Percentiles rank a stretch among this genome's conserved stretches.
phyloP scores from a whole-genome alignment of 1,284 basidiomycete species.

The Earliella scabrosa region DNA sequence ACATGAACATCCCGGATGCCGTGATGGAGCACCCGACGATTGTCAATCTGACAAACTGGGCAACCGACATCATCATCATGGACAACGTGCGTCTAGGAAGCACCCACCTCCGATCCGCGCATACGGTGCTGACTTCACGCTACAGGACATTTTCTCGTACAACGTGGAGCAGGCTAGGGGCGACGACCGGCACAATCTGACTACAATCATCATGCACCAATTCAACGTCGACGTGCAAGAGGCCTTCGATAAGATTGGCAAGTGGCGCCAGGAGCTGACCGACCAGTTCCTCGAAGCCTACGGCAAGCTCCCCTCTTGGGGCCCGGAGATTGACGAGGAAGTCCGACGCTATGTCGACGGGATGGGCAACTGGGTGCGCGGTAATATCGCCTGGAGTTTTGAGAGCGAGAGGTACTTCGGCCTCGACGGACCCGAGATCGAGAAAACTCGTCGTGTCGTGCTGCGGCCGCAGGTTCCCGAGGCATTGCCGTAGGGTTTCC shows the following conservation, averaged over 20 bases:
- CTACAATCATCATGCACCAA: slow-evolving; percentile 7
- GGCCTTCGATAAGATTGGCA: slow-evolving; percentile 3
- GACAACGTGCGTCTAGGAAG: slow-evolving; percentile 35
- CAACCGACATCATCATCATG: slow-evolving; percentile 26
- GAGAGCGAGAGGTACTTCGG: slow-evolving; percentile 36
- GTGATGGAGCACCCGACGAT: slow-evolving; percentile 40
- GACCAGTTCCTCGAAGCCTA: slow-evolving; percentile 7
- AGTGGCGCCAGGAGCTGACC: background rate
- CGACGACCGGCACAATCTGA: slow-evolving; percentile 27
- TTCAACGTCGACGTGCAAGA: slow-evolving; percentile 1
- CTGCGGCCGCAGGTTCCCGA: slow-evolving; percentile 8
- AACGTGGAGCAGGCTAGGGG: slow-evolving; percentile 29
- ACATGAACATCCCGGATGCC: slow-evolving; percentile 38
- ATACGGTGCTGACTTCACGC: background rate
- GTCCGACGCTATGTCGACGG: slow-evolving; percentile 2
- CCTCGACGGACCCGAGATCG: slow-evolving; percentile 24
- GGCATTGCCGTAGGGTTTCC: too few relatives aligned
- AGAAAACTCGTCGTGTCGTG: slow-evolving; percentile 13
- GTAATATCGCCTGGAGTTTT: slow-evolving; percentile 29
- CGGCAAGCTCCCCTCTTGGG: background rate
- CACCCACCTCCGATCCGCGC: too few relatives aligned
- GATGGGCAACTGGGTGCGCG: slow-evolving; percentile 8
- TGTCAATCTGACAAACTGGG: slow-evolving; percentile 25
- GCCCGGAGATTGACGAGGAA: background rate
- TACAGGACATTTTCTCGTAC: slow-evolving; percentile 32